Conservation (phyloP, 169 alveolate species). For the Plasmodium ovale region DNA sequence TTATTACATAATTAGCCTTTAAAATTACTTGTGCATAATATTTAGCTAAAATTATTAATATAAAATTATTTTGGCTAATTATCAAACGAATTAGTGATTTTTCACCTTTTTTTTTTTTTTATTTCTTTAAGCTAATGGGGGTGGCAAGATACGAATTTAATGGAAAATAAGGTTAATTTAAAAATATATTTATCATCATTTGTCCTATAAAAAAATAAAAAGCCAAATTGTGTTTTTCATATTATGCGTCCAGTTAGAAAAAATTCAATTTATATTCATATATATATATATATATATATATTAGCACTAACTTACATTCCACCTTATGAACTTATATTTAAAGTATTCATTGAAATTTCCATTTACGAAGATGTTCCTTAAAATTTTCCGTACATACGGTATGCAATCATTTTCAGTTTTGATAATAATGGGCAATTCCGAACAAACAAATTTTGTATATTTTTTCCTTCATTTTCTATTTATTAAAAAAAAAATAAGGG, state of each 20-base stretch:
- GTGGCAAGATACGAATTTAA: neutral
- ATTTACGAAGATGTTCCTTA: neutral
- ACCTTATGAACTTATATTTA: neutral
- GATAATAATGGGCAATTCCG: constrained; percentile 8
- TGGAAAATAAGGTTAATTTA: neutral
- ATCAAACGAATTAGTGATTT: constrained; percentile 1
- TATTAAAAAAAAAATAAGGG: too few relatives aligned
- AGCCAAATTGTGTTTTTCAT: constrained; percentile 8
- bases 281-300: constrained; percentile 8
- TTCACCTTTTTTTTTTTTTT: constrained; percentile 29
- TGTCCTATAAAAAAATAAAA: constrained; percentile 8
- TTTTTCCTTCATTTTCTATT: too few relatives aligned
- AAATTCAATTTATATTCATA: neutral
- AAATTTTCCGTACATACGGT: neutral
- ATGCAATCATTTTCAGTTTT: too few relatives aligned
- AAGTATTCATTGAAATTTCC: neutral
- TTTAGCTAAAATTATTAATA: constrained; percentile 31
- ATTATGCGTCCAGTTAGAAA: neutral
- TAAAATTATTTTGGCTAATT: constrained; percentile 42
- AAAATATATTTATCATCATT: neutral
- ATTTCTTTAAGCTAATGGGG: constrained; percentile 9
- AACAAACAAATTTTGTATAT: constrained; percentile 1
- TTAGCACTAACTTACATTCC: neutral
- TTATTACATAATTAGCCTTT: neutral
- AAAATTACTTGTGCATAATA: constrained; percentile 3